A percentile compares a stretch with the other conserved stretches of the same genome.
phyloP scores from a whole-genome alignment of 164 flowering plant genomes.

The Stephania yunnanensis region DNA sequence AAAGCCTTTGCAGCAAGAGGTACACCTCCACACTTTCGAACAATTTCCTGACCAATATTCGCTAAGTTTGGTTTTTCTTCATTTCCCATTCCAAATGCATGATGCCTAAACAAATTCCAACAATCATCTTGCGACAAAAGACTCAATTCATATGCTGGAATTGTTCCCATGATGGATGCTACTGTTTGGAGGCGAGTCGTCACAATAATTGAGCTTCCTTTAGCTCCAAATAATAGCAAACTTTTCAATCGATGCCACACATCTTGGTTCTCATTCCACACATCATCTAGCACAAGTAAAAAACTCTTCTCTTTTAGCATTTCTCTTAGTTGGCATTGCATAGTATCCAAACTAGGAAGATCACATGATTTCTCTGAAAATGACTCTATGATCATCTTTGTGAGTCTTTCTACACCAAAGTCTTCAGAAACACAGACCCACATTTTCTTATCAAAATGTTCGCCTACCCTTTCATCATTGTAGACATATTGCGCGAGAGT shows the following conservation, averaged over 20 bases:
- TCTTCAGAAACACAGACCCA: not conserved
- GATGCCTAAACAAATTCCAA: not conserved
- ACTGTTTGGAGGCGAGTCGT: slow-evolving; percentile 1
- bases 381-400: not conserved
- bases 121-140: not conserved
- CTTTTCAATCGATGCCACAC: not conserved
- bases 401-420: no score
- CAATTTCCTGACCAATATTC: not conserved
- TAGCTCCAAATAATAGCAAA: not conserved
- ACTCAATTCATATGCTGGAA: not conserved
- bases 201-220: slow-evolving; percentile 4
- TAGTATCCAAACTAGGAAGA: not conserved
- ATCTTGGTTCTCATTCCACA: not conserved
- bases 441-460: not conserved
- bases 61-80: not conserved
- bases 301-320: not conserved
- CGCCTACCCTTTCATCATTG: not conserved
- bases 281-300: not conserved
- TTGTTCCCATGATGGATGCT: not conserved
- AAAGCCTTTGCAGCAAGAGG: not conserved
- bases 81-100: not conserved
- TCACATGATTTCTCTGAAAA: not conserved
- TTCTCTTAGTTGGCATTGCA: not conserved
- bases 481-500: not conserved
- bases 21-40: not conserved